Conservation (phyloP, 1,284 basidiomycete genomes). For the Marasmius sp. region DNA sequence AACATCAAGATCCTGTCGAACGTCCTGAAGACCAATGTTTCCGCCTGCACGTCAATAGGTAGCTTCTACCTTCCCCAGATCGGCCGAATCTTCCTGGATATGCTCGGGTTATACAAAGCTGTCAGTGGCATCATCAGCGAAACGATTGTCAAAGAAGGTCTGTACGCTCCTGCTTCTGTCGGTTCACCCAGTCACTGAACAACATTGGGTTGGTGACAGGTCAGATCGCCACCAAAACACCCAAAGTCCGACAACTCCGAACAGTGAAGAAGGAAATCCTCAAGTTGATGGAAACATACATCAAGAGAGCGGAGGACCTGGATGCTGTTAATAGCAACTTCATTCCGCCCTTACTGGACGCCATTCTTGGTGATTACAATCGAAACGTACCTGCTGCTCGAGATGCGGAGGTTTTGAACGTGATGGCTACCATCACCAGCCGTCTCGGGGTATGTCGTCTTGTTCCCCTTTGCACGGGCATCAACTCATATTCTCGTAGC, state of each 20-base stretch:
- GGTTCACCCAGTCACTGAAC: no score
- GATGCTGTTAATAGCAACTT: conserved; percentile 90
- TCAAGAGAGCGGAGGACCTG: conserved; percentile 94
- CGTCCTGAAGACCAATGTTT: conserved; percentile 98
- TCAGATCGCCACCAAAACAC: conserved; percentile 93
- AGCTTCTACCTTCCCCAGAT: conserved; percentile 97
- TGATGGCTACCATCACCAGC: conserved; percentile 95
- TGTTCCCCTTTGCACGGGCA: not conserved
- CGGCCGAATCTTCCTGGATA: conserved; percentile 95
- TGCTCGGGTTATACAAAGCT: conserved; percentile 97
- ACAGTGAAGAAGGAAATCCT: conserved; percentile 99
- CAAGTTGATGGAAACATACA: conserved; percentile 96
- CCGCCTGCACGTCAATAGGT: conserved; percentile 96
- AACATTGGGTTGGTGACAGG: conserved; percentile 43
- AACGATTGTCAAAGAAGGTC: conserved; percentile 86
- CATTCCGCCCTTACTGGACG: conserved; percentile 95
- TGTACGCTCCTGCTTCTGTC: conserved; percentile 19
- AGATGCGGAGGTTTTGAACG: conserved; percentile 97
- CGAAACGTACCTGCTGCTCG: conserved; percentile 92
- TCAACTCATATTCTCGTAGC: conserved; percentile 37
- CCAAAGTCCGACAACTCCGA: conserved; percentile 91
- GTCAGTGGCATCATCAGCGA: conserved; percentile 98
- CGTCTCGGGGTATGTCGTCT: conserved; percentile 72
- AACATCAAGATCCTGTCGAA: conserved; percentile 98
- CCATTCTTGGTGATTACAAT: conserved; percentile 96